A percentile compares a stretch with the other conserved stretches of the same genome.
These are phyloP conservation scores for Brassica nigra DNA, from an alignment of 345 rosid species.

Conservation along the genomic window DNA sequence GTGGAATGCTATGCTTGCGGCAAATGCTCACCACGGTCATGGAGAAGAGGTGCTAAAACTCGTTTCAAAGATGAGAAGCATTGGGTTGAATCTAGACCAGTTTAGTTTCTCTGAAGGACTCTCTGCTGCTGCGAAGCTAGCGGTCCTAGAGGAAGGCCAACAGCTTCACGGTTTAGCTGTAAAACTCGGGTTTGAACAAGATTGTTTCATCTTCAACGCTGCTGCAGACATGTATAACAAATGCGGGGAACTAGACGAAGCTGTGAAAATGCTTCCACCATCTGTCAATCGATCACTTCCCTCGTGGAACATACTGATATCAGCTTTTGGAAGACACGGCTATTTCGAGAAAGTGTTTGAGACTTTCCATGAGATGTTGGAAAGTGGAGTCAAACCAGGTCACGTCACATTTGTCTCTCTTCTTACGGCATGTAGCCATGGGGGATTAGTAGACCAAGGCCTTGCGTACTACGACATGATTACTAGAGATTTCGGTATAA, in stretches of 20 bases:
- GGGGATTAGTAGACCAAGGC: constrained; percentile 83
- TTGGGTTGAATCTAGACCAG: constrained; percentile 65
- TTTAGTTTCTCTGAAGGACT: constrained; percentile 78
- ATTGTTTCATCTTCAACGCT: constrained; percentile 63
- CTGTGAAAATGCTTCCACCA: constrained; percentile 56
- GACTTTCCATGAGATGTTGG: constrained; percentile 76
- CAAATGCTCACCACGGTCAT: constrained; percentile 65
- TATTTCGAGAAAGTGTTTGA: constrained; percentile 57
- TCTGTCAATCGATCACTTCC: constrained; percentile 50
- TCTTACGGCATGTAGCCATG: constrained; percentile 88
- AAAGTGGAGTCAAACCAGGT: constrained; percentile 62
- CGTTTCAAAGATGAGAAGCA: constrained; percentile 52
- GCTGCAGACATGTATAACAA: constrained; percentile 89
- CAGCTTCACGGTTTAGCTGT: constrained; percentile 67
- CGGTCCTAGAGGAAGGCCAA: constrained; percentile 84
- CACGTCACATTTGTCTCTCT: constrained; percentile 88
- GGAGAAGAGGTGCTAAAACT: constrained; percentile 74
- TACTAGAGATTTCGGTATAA: constrained; percentile 57
- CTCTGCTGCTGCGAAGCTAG: constrained; percentile 75
- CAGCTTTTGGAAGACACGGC: constrained; percentile 83
- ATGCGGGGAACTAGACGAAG: constrained; percentile 74
- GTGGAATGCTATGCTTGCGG: constrained; percentile 82
- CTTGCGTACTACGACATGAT: constrained; percentile 63
- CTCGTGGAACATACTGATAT: constrained; percentile 84
- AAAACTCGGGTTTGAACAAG: constrained; percentile 65